A percentile compares a stretch with the other conserved stretches of the same genome.
Evolutionary conservation across 192 early-diverging fungal genomes (phyloP).

Genomic region (Coemansia sp.): DNA sequence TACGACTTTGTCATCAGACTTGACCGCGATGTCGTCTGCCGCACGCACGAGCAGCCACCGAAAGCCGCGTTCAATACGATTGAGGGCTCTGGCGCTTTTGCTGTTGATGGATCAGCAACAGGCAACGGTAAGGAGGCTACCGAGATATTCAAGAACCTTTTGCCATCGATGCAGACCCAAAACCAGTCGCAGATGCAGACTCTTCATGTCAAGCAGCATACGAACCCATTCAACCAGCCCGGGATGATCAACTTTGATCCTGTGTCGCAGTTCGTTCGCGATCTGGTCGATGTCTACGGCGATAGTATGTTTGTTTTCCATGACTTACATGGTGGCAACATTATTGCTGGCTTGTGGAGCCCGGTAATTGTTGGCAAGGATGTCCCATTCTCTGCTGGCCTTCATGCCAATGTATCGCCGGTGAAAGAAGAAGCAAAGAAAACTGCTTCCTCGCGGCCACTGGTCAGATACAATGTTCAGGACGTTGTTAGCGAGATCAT

Average conservation of each 20-base stretch:
- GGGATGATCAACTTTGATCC: constrained; percentile 76
- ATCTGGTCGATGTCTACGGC: constrained; percentile 57
- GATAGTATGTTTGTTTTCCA: constrained; percentile 38
- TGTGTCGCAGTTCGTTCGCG: constrained; percentile 64
- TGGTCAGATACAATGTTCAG: constrained; percentile 17
- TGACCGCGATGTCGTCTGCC: constrained; percentile 55
- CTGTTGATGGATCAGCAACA: not conserved
- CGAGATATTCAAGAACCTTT: constrained; percentile 76
- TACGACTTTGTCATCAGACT: constrained; percentile 79
- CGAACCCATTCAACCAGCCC: constrained; percentile 58
- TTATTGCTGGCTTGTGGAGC: constrained; percentile 50
- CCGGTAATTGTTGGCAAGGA: constrained; percentile 10
- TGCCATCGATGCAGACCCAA: constrained; percentile 12
- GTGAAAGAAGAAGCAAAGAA: not conserved
- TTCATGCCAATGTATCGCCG: constrained; percentile 21
- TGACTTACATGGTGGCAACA: constrained; percentile 43
- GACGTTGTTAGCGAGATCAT: constrained; percentile 37
- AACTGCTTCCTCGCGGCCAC: constrained; percentile 5
- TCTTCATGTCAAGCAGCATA: constrained; percentile 13
- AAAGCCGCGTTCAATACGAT: constrained; percentile 43
- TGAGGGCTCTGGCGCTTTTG: not conserved
- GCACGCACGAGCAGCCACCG: constrained; percentile 61
- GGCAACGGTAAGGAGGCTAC: constrained; percentile 24
- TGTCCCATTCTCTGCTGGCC: constrained; percentile 15
- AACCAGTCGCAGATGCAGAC: not conserved